phyloP scores from a whole-genome alignment of 2,329 filamentous ascomycete genomes.

The Elsinoe batatas region DNA sequence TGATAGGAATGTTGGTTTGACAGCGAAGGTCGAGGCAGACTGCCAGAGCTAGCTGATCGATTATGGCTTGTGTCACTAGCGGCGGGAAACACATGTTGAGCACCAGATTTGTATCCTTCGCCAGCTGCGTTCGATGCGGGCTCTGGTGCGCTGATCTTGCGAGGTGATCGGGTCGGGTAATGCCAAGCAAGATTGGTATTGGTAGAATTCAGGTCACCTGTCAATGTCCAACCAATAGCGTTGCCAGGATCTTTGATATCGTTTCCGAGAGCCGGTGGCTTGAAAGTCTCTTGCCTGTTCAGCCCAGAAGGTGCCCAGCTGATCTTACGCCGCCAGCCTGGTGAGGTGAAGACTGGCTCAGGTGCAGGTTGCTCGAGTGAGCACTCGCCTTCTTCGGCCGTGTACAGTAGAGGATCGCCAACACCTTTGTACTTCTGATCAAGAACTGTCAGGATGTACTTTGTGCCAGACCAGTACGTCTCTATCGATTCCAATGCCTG shows the following conservation, averaged over 20 bases:
- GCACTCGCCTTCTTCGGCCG: slow-evolving; percentile 66
- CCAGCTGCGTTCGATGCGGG: background rate
- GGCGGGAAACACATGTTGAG: background rate
- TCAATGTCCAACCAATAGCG: slow-evolving; percentile 78
- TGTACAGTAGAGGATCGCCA: slow-evolving; percentile 60
- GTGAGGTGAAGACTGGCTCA: slow-evolving; percentile 41
- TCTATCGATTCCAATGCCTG: slow-evolving; percentile 74
- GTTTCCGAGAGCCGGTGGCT: background rate
- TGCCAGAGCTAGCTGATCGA: background rate
- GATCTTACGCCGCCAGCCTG: slow-evolving; percentile 41
- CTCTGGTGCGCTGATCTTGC: slow-evolving; percentile 12
- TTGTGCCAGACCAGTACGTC: slow-evolving; percentile 74
- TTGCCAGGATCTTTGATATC: slow-evolving; percentile 14
- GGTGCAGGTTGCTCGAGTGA: slow-evolving; percentile 45
- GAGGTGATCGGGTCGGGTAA: slow-evolving; percentile 44
- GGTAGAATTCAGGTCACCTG: slow-evolving; percentile 75
- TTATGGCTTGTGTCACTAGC: background rate
- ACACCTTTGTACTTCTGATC: slow-evolving; percentile 84
- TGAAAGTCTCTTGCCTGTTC: slow-evolving; percentile 7
- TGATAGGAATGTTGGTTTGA: background rate
- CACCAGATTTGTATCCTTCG: background rate
- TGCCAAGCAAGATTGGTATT: slow-evolving; percentile 74
- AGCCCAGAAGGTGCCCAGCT: slow-evolving; percentile 35
- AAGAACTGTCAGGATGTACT: slow-evolving; percentile 76
- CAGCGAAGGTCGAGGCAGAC: background rate